Base-by-base conservation (phyloP, 495 filamentous ascomycete species). In the Aspergillus steynii region DNA sequence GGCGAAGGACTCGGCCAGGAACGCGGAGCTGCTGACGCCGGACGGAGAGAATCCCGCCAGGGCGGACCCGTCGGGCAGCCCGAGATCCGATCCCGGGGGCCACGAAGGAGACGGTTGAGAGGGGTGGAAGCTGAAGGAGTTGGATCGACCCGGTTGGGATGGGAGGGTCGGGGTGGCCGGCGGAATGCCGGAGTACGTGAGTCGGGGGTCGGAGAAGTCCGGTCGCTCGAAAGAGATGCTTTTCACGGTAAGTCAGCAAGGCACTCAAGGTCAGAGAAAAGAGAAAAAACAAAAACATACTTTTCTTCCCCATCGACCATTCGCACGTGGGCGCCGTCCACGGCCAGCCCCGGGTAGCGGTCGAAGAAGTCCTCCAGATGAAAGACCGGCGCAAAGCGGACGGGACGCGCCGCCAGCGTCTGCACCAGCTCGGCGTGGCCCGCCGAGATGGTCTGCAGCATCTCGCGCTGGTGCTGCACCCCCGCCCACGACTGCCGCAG, bases 301-400 rank as follows among this genome's bases (percentile, higher is more conserved):
- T 29, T 26, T 6, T 83, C 75, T 4, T 78, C 70, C 12, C 80
- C 77, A 66, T 88, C 85, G 9, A 81, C 65, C 34, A 90, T 74
- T n/a, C 78, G 74, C 14, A 85, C 74, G 66, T 87, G 81, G 1
- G 81, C 77, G 34, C 80, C 80, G 61, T 87, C 83, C 50, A 85
- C 74, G 1, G 70, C 66, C 37, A 80, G 64, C 9, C 80, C 82
- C 0, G 80, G 78, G 66, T 96, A 96, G 26, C 91, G 83, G 66
- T 93, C 90, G 66, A 93, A 88, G 71, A 96, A 96, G 64, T 93
- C 90, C 62, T 96, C 91, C 4, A 93, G 82, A 58, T 92, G 89
- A 65, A 93, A 94, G 15, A 89, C 88, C 0, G 90, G 86, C 4
- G 87, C 87, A 61, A 90, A 92, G 4, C 88, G 85, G 73, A 85